Percentiles rank a stretch among this genome's conserved stretches.
Evolutionary conservation across 768 basidiomycete species (phyloP).

Genomic region (Lactarius trivialis): DNA sequence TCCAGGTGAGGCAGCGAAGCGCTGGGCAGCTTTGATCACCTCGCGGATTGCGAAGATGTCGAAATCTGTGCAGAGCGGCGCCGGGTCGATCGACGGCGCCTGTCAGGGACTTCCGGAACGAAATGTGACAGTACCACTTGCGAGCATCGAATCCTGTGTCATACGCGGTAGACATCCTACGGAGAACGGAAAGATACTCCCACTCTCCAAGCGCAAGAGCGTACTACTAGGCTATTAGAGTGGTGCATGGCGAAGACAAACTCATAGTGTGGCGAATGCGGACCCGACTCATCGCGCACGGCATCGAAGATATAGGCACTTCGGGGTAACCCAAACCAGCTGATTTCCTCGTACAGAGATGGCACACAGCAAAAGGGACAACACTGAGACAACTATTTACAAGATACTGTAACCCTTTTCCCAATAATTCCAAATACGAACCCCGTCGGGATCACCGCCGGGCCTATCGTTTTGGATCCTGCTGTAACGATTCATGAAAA

Average conservation of each 20-base stretch:
- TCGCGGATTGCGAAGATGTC: conserved; percentile 5
- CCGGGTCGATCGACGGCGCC: conserved; percentile 26
- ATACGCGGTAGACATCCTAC: background rate
- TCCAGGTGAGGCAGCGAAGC: conserved; percentile 10
- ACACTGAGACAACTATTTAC: too few species aligned
- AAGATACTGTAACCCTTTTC: too few species aligned
- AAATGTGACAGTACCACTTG: conserved; percentile 26
- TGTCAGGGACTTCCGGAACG: conserved; percentile 24
- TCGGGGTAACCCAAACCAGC: conserved; percentile 23
- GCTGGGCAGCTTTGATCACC: background rate
- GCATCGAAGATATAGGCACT: conserved; percentile 8
- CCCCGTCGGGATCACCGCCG: too few species aligned
- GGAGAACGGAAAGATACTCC: background rate
- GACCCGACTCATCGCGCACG: conserved; percentile 26
- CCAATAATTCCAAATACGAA: too few species aligned
- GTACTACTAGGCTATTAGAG: too few species aligned
- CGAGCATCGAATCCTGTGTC: background rate
- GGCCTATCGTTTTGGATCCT: too few species aligned
- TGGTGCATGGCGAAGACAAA: conserved; percentile 6
- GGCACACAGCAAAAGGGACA: too few species aligned
- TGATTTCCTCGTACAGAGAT: conserved; percentile 19
- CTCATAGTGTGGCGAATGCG: conserved; percentile 26
- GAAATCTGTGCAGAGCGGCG: background rate
- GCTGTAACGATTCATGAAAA: too few species aligned
- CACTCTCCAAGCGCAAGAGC: background rate